These are phyloP conservation scores for Ramaria sp. DNA, from an alignment of 768 basidiomycete species.

Conservation along the genomic window DNA sequence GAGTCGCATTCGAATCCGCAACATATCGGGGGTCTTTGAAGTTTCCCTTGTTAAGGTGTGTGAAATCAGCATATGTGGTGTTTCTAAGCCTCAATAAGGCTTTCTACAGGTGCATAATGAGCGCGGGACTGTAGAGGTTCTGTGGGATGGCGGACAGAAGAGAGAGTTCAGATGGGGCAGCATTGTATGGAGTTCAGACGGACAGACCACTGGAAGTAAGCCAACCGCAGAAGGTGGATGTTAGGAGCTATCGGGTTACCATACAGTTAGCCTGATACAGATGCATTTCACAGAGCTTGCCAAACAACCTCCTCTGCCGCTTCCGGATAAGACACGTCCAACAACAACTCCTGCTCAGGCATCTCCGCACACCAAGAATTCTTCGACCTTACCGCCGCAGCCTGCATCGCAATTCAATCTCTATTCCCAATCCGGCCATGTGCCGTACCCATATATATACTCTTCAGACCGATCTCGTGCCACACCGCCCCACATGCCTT, in stretches of 20 bases:
- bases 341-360: neutral
- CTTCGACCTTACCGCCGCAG: too few relatives aligned
- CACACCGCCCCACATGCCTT: neutral
- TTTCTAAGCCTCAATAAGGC: neutral
- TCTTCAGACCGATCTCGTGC: neutral
- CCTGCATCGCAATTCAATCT: neutral
- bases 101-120: slow-evolving; percentile 46
- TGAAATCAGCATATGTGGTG: neutral
- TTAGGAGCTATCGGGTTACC: neutral
- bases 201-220: slow-evolving; percentile 1
- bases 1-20: slow-evolving; percentile 74
- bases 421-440: neutral
- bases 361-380: neutral
- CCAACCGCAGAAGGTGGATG: slow-evolving; percentile 4
- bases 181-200: slow-evolving; percentile 35
- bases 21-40: slow-evolving; percentile 77
- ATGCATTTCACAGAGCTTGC: neutral
- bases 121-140: slow-evolving; percentile 59
- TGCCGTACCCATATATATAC: neutral
- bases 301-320: neutral
- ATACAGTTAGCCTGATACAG: too few relatives aligned
- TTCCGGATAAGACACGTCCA: neutral
- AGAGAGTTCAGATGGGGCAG: slow-evolving; percentile 78
- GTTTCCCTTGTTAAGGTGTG: slow-evolving; percentile 48
- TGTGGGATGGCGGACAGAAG: slow-evolving; percentile 68